Evolutionary conservation across 441 rosid genomes (phyloP), one percentile per base, ranked within the genome.

Genomic region (Syzygium syzygioides): DNA sequence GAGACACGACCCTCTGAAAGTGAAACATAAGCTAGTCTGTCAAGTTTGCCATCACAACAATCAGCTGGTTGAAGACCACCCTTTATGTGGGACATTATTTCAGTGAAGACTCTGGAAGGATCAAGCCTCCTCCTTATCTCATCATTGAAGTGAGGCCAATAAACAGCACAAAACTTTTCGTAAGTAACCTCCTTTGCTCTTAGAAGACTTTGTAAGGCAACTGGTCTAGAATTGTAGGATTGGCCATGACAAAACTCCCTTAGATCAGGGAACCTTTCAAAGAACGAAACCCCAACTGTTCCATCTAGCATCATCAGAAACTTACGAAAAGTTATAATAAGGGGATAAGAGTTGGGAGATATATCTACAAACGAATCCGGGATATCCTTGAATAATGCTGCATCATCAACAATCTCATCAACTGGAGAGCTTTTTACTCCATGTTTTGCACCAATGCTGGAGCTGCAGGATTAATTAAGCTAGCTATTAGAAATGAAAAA

Each of bases 281-380:
- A 94, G 85, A 90, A 95, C 2, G 97, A 93, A 64, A 64, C 90
- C 14, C 95, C 95, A 13, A 95, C 18, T 14, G 94, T 91, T 53
- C 92, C 94, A 91, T 95, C 95, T 55, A 95, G 94, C 95, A 95
- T 95, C 93, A 93, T 92, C 91, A 95, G 86, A 85, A 95, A 92
- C 89, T 93, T 95, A 14, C 66, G 66, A 60, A 60, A 60, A 60
- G 66, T 60, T 28, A 60, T 3, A 28, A 60, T 32, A 60, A 60
- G 66, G 66, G 66, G 66, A 60, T 60, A 60, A 60, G 66, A 60
- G 14, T 60, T 60, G 66, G 66, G 66, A 60, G 32, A 60, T 14
- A 60, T 60, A 13, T 60, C 66, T 60, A 60, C 32, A 28, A 60
- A 60, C 9, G 66, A 60, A 60, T 60, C 66, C 8, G 66, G 66